Conservation (phyloP, 192 early-diverging fungal genomes). For the Geranomyces michiganensis region DNA sequence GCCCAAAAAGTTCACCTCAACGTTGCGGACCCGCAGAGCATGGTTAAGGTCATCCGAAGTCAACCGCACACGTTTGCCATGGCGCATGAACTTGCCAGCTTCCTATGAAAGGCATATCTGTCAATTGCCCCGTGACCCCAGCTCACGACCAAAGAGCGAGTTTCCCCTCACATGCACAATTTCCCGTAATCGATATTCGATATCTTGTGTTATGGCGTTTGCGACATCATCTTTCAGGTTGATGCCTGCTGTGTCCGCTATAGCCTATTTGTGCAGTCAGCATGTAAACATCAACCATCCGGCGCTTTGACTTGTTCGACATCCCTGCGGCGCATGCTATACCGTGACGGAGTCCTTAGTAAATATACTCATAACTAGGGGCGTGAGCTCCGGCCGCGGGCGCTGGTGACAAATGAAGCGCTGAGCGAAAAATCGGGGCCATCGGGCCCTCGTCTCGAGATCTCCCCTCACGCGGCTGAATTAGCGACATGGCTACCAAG, state of each 20-base stretch:
- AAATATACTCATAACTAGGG: constrained; percentile 1
- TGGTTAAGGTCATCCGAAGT: constrained; percentile 85
- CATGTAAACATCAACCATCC: too few relatives aligned
- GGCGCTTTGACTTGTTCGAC: too few relatives aligned
- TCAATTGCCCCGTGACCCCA: neutral
- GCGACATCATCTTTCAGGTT: constrained; percentile 89
- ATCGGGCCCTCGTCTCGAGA: too few relatives aligned
- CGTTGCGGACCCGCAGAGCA: constrained; percentile 87
- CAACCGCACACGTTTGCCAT: constrained; percentile 82
- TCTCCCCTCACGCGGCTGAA: too few relatives aligned
- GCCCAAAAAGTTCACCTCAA: constrained; percentile 69
- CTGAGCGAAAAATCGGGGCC: too few relatives aligned
- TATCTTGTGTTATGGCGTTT: constrained; percentile 81
- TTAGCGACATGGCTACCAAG: constrained; percentile 27
- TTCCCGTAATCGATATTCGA: constrained; percentile 94
- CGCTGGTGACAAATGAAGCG: too few relatives aligned
- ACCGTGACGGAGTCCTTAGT: constrained; percentile 7
- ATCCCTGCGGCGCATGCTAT: too few relatives aligned
- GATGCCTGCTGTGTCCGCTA: constrained; percentile 84
- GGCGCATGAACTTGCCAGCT: constrained; percentile 96
- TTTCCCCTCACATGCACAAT: constrained; percentile 67
- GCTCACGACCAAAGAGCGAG: too few relatives aligned
- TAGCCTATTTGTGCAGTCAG: constrained; percentile 19
- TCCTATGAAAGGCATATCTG: constrained; percentile 58
- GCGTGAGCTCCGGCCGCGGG: too few relatives aligned